Evolutionary conservation across 2,329 filamentous ascomycete genomes (phyloP).

Genomic region (Cordyceps farinosa): DNA sequence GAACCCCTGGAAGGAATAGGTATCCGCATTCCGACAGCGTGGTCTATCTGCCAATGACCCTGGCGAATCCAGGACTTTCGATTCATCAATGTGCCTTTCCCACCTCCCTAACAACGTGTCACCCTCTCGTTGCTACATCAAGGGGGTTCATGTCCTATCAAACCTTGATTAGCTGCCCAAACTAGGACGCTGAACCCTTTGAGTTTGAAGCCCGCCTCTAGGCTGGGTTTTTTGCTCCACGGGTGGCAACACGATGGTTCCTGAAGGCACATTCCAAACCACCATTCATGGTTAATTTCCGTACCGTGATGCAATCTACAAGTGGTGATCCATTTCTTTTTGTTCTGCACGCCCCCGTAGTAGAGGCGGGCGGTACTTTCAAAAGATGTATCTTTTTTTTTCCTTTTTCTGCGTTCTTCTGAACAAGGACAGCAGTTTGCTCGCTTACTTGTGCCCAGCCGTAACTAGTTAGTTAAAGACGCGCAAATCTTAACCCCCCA

Average conservation of each 20-base stretch:
- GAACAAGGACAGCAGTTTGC: background rate
- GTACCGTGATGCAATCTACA: background rate
- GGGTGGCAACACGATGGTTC: conserved; percentile 1
- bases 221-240: background rate
- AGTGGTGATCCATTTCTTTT: background rate
- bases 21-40: too few relatives aligned
- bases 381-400: background rate
- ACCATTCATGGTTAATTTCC: background rate
- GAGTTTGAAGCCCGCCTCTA: background rate
- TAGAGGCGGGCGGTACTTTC: background rate
- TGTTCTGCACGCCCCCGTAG: background rate
- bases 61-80: too few relatives aligned
- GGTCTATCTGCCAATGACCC: too few relatives aligned
- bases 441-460: background rate
- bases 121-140: too few relatives aligned
- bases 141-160: background rate
- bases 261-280: conserved; percentile 9
- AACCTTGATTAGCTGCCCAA: background rate
- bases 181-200: background rate
- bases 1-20: too few relatives aligned
- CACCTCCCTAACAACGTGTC: too few relatives aligned
- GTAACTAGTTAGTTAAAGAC: background rate
- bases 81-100: too few relatives aligned
- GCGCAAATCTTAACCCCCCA: background rate
- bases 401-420: background rate